Evolutionary conservation across 2,329 filamentous ascomycete genomes (phyloP), one percentile per base, ranked within the genome.

Genomic region (Cytospora mali): DNA sequence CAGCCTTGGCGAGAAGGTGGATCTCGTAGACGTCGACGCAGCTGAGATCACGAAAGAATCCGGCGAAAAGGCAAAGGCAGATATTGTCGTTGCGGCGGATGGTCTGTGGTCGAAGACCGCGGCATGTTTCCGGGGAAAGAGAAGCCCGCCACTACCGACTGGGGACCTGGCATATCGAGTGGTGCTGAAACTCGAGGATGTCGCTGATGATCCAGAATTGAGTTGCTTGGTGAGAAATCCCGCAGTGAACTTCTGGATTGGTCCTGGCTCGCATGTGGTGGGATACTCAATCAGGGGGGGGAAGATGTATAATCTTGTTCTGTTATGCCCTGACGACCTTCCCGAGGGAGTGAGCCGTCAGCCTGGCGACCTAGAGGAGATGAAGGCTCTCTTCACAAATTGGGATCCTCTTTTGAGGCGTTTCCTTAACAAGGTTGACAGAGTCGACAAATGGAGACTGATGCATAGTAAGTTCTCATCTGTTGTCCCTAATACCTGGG

Each of bases 401-500:
- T 91, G 88, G 88, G 88, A 91, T 74, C 87, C 87, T 1, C 79
- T 87, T 53, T 59, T 83, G 28, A 70, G 65, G 1, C 71, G 73
- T 58, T 77, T 81, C 53, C 66, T 80, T 14, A 73, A 75, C 3
- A 78, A 80, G 50, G 86, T 89, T 0, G 79, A 83, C 42, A 79
- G 74, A 1, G 85, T 90, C 0, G 82, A 86, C 46, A 91, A 90
- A 72, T 91, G 88, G 89, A 88, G 86, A 70, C 72, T 91, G 35
- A 87, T 90, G 84, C 75, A 79, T 62, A 68, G 77, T 78, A 62
- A 66, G 76, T 70, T 14, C 0, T 49, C 69, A 67, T 31, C 1
- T 16, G 13, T 10, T 13, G 16, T 21, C 7, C 18, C 14, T 2
- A 21, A 6, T n/a, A n/a, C n/a, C n/a, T n/a, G n/a, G n/a, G n/a